A percentile compares a stretch with the other conserved stretches of the same genome.
Evolutionary conservation across 208 protist genomes (phyloP).

Genomic region (Giardia muris): DNA sequence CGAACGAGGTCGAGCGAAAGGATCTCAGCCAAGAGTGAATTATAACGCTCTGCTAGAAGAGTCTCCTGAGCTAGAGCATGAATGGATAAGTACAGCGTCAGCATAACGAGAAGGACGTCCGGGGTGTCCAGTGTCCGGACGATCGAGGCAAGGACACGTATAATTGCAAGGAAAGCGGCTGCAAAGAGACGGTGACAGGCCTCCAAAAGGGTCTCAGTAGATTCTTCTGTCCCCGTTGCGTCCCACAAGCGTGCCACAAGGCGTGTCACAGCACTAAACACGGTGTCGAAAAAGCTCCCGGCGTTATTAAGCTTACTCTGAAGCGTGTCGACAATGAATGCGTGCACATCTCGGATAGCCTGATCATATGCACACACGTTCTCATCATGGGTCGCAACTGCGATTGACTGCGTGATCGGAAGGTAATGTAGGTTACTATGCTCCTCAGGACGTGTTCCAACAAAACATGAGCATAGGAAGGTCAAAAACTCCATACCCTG

Average conservation of each 20-base stretch:
- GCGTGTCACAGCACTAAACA: neutral
- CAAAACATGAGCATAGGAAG: neutral
- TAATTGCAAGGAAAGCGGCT: neutral
- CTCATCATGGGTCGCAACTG: neutral
- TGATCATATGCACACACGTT: neutral
- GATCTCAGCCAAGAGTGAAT: neutral
- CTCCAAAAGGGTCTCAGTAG: neutral
- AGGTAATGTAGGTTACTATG: neutral
- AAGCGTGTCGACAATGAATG: neutral
- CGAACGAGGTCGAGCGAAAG: neutral
- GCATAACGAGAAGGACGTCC: neutral
- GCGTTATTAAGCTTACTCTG: neutral
- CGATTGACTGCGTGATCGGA: neutral
- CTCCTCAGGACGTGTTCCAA: neutral
- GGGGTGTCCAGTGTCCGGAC: neutral
- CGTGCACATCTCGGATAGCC: neutral
- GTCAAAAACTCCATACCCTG: neutral
- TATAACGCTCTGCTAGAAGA: neutral
- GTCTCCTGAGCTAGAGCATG: neutral
- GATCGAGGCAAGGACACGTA: neutral
- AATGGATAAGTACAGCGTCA: neutral
- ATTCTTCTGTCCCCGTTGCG: neutral
- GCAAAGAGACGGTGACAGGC: neutral
- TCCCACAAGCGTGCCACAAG: neutral
- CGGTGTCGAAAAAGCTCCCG: neutral